Evolutionary conservation across 441 rosid species (phyloP).

Genomic region (Populus hybrid): DNA sequence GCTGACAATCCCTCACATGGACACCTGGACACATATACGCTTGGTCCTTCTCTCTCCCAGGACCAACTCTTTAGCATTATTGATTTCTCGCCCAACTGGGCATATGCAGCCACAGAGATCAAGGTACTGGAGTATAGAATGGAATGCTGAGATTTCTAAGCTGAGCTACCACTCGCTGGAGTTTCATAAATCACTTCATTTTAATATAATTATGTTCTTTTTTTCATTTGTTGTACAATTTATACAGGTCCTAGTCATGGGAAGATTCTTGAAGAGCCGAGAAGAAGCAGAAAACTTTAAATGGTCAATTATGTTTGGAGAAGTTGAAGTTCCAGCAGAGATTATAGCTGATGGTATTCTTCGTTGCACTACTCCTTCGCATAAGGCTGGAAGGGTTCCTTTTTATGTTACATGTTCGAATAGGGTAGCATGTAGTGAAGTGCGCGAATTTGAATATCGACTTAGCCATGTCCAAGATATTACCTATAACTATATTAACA

Average conservation of each 20-base stretch:
- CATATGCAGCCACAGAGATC: slow-evolving; percentile 57
- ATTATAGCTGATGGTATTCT: slow-evolving; percentile 81
- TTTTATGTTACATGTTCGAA: slow-evolving; percentile 91
- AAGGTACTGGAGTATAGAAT: slow-evolving; percentile 51
- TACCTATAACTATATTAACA: slow-evolving; percentile 37
- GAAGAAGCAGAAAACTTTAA: slow-evolving; percentile 53
- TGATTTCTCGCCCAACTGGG: slow-evolving; percentile 81
- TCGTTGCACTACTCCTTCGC: slow-evolving; percentile 71
- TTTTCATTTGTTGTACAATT: neutral
- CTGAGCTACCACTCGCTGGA: neutral
- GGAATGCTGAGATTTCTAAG: neutral
- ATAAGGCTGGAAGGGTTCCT: slow-evolving; percentile 70
- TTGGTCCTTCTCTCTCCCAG: neutral
- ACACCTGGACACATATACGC: neutral
- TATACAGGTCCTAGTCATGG: slow-evolving; percentile 68
- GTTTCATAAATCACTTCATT: neutral
- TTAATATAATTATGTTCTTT: neutral
- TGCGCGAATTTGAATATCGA: slow-evolving; percentile 82
- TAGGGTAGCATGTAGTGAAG: slow-evolving; percentile 92
- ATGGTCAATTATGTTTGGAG: slow-evolving; percentile 99
- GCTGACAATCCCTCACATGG: slow-evolving; percentile 70
- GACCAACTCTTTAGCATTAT: slow-evolving; percentile 84
- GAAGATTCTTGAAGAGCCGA: slow-evolving; percentile 62
- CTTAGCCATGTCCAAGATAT: slow-evolving; percentile 44
- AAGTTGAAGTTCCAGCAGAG: slow-evolving; percentile 93